Conservation (phyloP, 1,139 yeast genomes). For the Yamadazyma diospyri region DNA sequence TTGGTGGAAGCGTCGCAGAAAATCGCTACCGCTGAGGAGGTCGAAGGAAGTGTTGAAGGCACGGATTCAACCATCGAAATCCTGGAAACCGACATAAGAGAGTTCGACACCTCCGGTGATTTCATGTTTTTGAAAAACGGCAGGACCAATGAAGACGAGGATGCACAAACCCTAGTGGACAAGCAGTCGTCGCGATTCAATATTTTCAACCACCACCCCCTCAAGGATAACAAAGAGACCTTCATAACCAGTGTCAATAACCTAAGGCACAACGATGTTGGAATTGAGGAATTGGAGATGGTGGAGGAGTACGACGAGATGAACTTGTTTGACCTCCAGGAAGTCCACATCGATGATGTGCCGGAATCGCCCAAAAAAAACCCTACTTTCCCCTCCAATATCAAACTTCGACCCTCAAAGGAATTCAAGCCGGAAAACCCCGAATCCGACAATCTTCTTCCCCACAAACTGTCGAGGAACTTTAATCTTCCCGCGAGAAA, state of each 20-base stretch:
- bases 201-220: slow-evolving; percentile 4
- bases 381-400: slow-evolving; percentile 3
- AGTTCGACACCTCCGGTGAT: slow-evolving; percentile 6
- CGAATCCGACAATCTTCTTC: slow-evolving; percentile 6
- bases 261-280: slow-evolving; percentile 26
- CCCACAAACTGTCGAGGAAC: slow-evolving; percentile 12
- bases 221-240: slow-evolving; percentile 6
- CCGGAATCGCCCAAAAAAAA: slow-evolving; percentile 7
- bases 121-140: slow-evolving; percentile 7
- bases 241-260: slow-evolving; percentile 29
- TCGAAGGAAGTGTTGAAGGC: slow-evolving; percentile 4
- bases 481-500: slow-evolving; percentile 10
- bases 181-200: slow-evolving; percentile 6
- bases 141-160: slow-evolving; percentile 10
- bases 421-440: slow-evolving; percentile 8
- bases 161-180: slow-evolving; percentile 10
- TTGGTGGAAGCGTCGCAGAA: slow-evolving; percentile 2
- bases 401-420: slow-evolving; percentile 13
- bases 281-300: not conserved
- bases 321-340: not conserved
- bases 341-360: slow-evolving; percentile 5
- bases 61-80: slow-evolving; percentile 16
- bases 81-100: slow-evolving; percentile 11
- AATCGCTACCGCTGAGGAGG: not conserved
- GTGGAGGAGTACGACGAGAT: not conserved